Evolutionary conservation across 805 yeast species (phyloP), one percentile per base, ranked within the genome.

Genomic region (Kluyveromyces lactis): DNA sequence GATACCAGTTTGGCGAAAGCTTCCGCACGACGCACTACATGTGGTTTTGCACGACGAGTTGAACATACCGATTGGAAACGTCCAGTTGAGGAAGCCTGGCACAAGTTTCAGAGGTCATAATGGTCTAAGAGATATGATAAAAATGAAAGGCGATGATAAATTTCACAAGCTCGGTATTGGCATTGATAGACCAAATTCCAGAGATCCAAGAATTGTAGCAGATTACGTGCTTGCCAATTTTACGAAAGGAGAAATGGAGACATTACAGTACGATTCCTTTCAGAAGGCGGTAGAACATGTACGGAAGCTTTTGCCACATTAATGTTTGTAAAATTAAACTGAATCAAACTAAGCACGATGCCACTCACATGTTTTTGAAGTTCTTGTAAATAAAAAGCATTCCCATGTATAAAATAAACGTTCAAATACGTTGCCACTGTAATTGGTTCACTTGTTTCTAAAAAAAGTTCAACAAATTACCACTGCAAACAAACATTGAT

Each of bases 1-100:
- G 1, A 50, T 59, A 6, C 70, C 68, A 12, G 62, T 71, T 8
- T 77, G 78, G 77, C 50, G 55, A n/a, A 51, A 58, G 39, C 49
- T 72, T 44, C 32, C 48, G 47, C 33, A 51, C 33, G 53, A 67
- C 36, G 66, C 72, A 2, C 60, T 53, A 7, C 63, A 78, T 42
- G 67, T 86, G 1, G 72, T 86, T 0, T 51, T 87, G 1, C 94
- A 85, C 54, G 97, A 89, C 56, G 97, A 89, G 48, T 55, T 87
- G 33, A 80, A 77, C 43, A 55, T 79, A 11, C 73, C 72, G 0
- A 47, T 79, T 3, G 96, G 97, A 0, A 72, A 75, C 39, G 64
- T 78, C 16, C 81, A 81, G 50, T 55, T 81, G 1, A 67, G 90
- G 34, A 65, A 63, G 13, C 79, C 77, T 11, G 72, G 75, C 1